Evolutionary conservation across 2,329 filamentous ascomycete species (phyloP).

Genomic region (Alternaria panax): DNA sequence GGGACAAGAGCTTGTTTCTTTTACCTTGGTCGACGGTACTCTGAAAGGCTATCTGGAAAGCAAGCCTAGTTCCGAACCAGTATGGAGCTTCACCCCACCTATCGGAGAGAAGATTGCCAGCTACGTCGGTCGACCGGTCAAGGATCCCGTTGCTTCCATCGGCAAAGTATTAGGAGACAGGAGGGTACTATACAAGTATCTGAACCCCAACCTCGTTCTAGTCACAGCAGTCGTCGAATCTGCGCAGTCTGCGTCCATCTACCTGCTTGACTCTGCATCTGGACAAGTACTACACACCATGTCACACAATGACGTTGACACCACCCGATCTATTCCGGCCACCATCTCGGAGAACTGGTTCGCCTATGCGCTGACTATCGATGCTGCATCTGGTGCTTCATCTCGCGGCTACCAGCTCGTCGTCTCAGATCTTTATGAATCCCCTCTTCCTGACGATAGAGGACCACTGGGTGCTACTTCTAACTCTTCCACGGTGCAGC

Average conservation of each 20-base stretch:
- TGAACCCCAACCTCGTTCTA: conserved; percentile 85
- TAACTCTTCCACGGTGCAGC: conserved; percentile 81
- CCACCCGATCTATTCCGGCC: conserved; percentile 74
- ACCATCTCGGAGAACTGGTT: conserved; percentile 95
- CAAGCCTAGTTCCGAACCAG: conserved; percentile 31
- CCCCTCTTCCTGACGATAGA: conserved; percentile 80
- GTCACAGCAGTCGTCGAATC: conserved; percentile 72
- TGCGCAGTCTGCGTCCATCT: conserved; percentile 69
- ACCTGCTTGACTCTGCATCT: conserved; percentile 85
- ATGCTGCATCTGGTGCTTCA: conserved; percentile 57
- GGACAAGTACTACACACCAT: conserved; percentile 78
- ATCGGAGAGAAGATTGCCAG: conserved; percentile 71
- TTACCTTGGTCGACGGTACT: conserved; percentile 42
- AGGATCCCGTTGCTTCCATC: conserved; percentile 93
- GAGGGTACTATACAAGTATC: conserved; percentile 95
- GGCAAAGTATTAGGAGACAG: conserved; percentile 91
- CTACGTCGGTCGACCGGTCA: conserved; percentile 71
- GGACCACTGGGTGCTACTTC: conserved; percentile 73
- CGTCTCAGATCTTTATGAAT: conserved; percentile 90
- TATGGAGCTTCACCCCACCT: conserved; percentile 77
- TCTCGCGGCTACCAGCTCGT: conserved; percentile 87
- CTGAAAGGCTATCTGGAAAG: conserved; percentile 42
- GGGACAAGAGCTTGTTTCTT: conserved; percentile 41
- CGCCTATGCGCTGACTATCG: conserved; percentile 75
- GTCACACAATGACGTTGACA: conserved; percentile 76